Percentiles rank a stretch among this genome's conserved stretches.
Evolutionary conservation across 2,329 filamentous ascomycete species (phyloP).

Genomic region (Talaromyces atroroseus): DNA sequence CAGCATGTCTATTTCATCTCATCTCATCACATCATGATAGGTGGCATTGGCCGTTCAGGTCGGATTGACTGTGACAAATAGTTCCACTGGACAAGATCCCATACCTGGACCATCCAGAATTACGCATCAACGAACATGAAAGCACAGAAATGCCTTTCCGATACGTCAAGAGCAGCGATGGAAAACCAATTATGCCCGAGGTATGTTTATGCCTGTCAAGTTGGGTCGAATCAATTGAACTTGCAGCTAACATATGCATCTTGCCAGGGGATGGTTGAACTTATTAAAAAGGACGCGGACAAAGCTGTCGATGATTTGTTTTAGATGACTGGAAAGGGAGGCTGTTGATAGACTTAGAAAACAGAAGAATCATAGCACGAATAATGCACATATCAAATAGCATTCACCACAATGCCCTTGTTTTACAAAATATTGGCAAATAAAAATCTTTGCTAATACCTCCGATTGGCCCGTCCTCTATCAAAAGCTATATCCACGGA

Average conservation of each 20-base stretch:
- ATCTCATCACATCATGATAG: not conserved
- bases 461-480: too few relatives aligned
- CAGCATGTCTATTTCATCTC: not conserved
- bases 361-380: not conserved
- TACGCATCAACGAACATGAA: conserved; percentile 85
- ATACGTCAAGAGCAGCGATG: conserved; percentile 72
- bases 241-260: conserved; percentile 6
- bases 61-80: conserved; percentile 32
- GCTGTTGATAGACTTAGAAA: not conserved
- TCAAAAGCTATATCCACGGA: too few relatives aligned
- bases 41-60: not conserved
- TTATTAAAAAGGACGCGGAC: conserved; percentile 90
- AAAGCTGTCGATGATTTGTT: conserved; percentile 85
- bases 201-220: conserved; percentile 46
- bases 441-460: too few relatives aligned
- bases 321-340: conserved; percentile 32
- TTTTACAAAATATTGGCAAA: too few relatives aligned
- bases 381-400: not conserved
- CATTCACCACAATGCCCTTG: too few relatives aligned
- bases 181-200: conserved; percentile 83
- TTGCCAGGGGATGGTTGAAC: conserved; percentile 78
- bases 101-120: conserved; percentile 82
- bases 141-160: conserved; percentile 97
- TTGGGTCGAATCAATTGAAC: not conserved
- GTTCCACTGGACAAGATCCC: conserved; percentile 71